phyloP scores from a whole-genome alignment of 805 yeast genomes.

The Metschnikowia vanudenii region DNA sequence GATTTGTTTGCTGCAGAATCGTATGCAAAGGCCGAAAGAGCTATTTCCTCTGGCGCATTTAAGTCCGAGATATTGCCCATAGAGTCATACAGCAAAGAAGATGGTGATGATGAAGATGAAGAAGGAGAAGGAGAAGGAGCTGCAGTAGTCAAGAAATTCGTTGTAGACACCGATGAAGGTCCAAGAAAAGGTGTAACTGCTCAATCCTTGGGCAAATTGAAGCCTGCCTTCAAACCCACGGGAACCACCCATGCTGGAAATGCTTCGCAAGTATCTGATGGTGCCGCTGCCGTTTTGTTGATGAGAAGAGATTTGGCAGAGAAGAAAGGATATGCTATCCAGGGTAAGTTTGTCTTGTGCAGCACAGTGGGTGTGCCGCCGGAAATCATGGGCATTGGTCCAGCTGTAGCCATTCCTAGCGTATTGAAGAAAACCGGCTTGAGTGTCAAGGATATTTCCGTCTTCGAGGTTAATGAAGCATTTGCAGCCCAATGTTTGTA shows the following conservation, averaged over 20 bases:
- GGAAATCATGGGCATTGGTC: slow-evolving; percentile 97
- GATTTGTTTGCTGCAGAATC: slow-evolving; percentile 89
- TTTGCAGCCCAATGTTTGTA: slow-evolving; percentile 93
- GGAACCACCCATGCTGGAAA: slow-evolving; percentile 95
- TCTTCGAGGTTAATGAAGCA: slow-evolving; percentile 93
- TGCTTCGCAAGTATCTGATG: slow-evolving; percentile 94
- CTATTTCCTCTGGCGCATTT: slow-evolving; percentile 71
- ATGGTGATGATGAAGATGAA: slow-evolving; percentile 49
- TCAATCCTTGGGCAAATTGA: slow-evolving; percentile 66
- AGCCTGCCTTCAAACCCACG: slow-evolving; percentile 81
- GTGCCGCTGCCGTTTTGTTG: slow-evolving; percentile 87
- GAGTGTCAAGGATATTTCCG: slow-evolving; percentile 60
- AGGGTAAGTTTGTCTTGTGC: slow-evolving; percentile 79
- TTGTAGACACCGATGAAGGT: slow-evolving; percentile 78
- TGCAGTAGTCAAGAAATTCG: slow-evolving; percentile 39
- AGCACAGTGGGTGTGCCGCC: slow-evolving; percentile 93
- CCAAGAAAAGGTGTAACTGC: slow-evolving; percentile 86
- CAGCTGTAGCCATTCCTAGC: slow-evolving; percentile 91
- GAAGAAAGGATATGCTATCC: slow-evolving; percentile 62
- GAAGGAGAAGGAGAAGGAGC: slow-evolving; percentile 56
- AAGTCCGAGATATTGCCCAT: slow-evolving; percentile 87
- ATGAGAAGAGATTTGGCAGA: slow-evolving; percentile 86
- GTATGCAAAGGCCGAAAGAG: slow-evolving; percentile 77
- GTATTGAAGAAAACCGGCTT: slow-evolving; percentile 64
- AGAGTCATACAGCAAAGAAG: slow-evolving; percentile 54